phyloP scores from a whole-genome alignment of 2,329 filamentous ascomycete genomes.

The Fusarium sp. region DNA sequence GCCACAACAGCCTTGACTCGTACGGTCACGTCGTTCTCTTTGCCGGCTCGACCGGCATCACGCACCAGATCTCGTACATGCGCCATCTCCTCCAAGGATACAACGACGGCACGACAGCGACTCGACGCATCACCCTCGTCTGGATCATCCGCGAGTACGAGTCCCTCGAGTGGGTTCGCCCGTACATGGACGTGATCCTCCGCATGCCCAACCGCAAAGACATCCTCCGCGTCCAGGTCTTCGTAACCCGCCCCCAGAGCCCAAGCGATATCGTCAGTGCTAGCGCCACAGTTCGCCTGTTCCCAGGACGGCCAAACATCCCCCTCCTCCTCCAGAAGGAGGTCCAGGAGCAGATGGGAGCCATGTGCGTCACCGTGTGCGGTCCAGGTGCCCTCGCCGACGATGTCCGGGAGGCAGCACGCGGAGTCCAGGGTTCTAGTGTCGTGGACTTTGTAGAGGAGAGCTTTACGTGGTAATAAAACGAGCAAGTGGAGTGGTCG shows the following conservation, averaged over 20 bases:
- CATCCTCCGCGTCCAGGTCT: conserved; percentile 86
- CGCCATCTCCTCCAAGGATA: conserved; percentile 79
- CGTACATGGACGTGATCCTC: conserved; percentile 83
- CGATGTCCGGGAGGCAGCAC: conserved; percentile 77
- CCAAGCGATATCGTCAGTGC: conserved; percentile 84
- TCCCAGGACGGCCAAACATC: conserved; percentile 88
- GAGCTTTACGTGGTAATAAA: conserved; percentile 73
- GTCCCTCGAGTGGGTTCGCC: conserved; percentile 91
- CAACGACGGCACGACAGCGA: conserved; percentile 79
- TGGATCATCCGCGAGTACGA: conserved; percentile 95
- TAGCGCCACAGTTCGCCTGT: conserved; percentile 88
- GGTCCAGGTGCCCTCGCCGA: conserved; percentile 81
- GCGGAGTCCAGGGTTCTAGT: conserved; percentile 70
- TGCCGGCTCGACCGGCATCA: conserved; percentile 93
- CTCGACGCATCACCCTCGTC: conserved; percentile 83
- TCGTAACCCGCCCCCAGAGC: conserved; percentile 88
- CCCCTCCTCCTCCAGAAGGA: conserved; percentile 84
- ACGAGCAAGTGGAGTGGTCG: conserved; percentile 10
- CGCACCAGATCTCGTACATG: conserved; percentile 91
- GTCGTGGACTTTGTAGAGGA: conserved; percentile 84
- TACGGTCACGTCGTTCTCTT: conserved; percentile 94
- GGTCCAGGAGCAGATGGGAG: conserved; percentile 83
- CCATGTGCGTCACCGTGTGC: conserved; percentile 88
- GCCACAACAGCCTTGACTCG: conserved; percentile 86
- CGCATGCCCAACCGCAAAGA: conserved; percentile 84